Evolutionary conservation across 208 protist species (phyloP).

Genomic region (Crithidia thermophila): DNA sequence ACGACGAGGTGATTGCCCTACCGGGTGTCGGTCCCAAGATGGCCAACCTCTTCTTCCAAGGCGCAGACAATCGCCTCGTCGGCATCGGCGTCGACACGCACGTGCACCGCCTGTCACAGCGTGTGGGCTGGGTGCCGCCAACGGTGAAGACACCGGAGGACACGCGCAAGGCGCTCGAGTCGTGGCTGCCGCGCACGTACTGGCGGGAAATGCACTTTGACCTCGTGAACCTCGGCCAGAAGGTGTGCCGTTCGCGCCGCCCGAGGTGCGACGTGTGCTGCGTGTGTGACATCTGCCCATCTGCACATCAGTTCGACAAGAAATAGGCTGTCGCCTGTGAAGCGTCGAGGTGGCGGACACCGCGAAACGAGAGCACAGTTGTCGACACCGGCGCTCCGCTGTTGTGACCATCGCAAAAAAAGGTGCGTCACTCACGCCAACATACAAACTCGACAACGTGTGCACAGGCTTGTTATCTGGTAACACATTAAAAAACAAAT

Average conservation of each 20-base stretch:
- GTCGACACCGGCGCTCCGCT: no score
- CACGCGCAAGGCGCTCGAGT: constrained; percentile 92
- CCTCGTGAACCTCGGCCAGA: constrained; percentile 1
- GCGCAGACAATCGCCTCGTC: constrained; percentile 62
- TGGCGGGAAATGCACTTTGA: constrained; percentile 51
- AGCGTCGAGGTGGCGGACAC: no score
- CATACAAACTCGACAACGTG: background rate
- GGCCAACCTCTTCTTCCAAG: constrained; percentile 93
- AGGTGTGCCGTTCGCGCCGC: constrained; percentile 29
- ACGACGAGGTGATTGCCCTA: constrained; percentile 83
- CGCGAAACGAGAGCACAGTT: no score
- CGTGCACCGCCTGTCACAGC: constrained; percentile 93
- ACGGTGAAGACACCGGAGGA: constrained; percentile 91
- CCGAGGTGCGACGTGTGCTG: constrained; percentile 70
- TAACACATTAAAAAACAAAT: background rate
- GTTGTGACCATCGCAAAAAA: background rate
- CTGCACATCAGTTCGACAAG: constrained; percentile 17
- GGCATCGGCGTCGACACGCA: constrained; percentile 98
- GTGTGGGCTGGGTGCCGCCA: constrained; percentile 87
- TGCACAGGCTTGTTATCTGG: background rate
- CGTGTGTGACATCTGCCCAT: constrained; percentile 65
- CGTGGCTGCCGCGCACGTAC: constrained; percentile 90
- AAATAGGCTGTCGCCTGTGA: background rate
- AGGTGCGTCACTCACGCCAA: background rate
- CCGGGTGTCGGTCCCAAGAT: constrained; percentile 96